Conservation (phyloP, 2,329 filamentous ascomycete genomes). For the Dothistroma septosporum region DNA sequence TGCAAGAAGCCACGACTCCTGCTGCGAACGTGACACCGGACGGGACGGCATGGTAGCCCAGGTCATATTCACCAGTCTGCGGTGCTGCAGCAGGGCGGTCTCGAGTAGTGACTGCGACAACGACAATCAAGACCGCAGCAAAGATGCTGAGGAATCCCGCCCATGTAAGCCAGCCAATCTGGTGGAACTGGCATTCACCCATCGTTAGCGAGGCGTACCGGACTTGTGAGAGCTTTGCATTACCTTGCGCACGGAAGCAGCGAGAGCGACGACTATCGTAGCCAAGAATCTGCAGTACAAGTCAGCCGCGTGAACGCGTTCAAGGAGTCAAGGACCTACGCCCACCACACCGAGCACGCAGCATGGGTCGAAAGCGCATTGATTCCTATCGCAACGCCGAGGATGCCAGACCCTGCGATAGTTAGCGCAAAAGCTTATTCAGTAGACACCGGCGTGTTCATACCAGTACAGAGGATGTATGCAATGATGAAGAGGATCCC, state of each 20-base stretch:
- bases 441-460: neutral
- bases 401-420: conserved; percentile 47
- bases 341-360: conserved; percentile 56
- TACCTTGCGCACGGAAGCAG: conserved; percentile 52
- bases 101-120: conserved; percentile 51
- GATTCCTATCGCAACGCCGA: conserved; percentile 56
- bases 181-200: conserved; percentile 41
- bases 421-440: neutral
- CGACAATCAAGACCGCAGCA: conserved; percentile 46
- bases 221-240: neutral
- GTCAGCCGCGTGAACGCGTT: neutral
- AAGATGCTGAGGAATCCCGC: conserved; percentile 57
- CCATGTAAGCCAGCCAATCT: conserved; percentile 61
- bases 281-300: conserved; percentile 41
- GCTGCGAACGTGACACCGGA: conserved; percentile 53
- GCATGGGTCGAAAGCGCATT: conserved; percentile 58
- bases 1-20: conserved; percentile 55
- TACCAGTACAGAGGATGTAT: conserved; percentile 53
- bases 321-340: conserved; percentile 25
- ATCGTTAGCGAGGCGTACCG: neutral
- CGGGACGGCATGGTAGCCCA: conserved; percentile 56
- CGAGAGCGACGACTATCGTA: conserved; percentile 47
- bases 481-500: conserved; percentile 56
- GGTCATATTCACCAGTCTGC: conserved; percentile 54
- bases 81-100: conserved; percentile 60